Evolutionary conservation across 805 yeast genomes (phyloP), one percentile per base, ranked within the genome.

Genomic region (Saccharomycopsis fermentans): DNA sequence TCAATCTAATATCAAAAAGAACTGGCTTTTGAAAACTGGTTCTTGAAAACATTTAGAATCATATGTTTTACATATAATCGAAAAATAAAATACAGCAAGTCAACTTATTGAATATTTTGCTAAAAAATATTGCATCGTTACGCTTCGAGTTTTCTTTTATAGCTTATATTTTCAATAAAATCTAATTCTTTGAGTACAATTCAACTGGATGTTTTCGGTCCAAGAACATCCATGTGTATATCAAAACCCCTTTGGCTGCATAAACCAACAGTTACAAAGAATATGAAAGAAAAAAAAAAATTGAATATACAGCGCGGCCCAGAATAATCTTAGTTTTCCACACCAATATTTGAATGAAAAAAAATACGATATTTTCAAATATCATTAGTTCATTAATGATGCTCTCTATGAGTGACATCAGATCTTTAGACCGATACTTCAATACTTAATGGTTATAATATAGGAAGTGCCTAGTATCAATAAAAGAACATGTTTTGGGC

Each of bases 1-100:
- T 70, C 11, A 75, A 36, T 17, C 63, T 34, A 16, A 61, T 43
- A 51, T 58, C 62, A 39, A 58, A 52, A 36, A 55, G 50, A 37
- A 54, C 55, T 29, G 51, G 55, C n/a, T 55, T 54, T 40, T 37
- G 43, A 8, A 9, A 17, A 16, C 9, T 17, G 39, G 24, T 9
- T 52, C 37, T 24, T 29, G 55, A 52, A 32, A 52, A 52, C 55
- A 52, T 37, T 37, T 37, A 37, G 43, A 32, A 32, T 32, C 35
- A 32, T 32, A 6, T 32, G 35, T 32, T 32, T 5, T 32, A 14
- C 35, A 14, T 6, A 6, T 4, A 37, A 37, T 2, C n/a, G 21
- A 37, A 37, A 4, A 6, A 6, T 21, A 37, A 37, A 37, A 37
- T 37, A 37, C 12, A 6, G 35, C 35, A 32, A 32, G 35, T 32